Percentiles rank a stretch among this genome's conserved stretches.
Evolutionary conservation across 1,284 basidiomycete species (phyloP).

Genomic region (Laetiporus sulphureus): DNA sequence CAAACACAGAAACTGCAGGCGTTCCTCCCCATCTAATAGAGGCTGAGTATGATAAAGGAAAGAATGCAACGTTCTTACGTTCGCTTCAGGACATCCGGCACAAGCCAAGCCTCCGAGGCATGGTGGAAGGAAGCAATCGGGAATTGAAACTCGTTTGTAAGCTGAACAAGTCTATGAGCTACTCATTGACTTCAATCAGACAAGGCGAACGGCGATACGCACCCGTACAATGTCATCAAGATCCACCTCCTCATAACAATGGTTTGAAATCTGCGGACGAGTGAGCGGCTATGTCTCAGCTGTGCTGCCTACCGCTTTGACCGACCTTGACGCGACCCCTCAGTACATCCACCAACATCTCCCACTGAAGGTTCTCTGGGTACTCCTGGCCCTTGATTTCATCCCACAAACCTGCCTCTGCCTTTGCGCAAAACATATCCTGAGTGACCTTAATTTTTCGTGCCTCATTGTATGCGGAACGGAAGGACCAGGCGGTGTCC

Average conservation of each 20-base stretch:
- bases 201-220: constrained; percentile 19
- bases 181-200: background rate
- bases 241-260: constrained; percentile 46
- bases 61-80: constrained; percentile 37
- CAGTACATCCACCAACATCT: constrained; percentile 82
- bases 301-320: background rate
- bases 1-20: constrained; percentile 78
- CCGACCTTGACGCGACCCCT: constrained; percentile 68
- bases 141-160: constrained; percentile 79
- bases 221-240: constrained; percentile 59
- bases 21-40: constrained; percentile 27
- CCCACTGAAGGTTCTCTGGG: constrained; percentile 78
- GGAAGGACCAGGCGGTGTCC: constrained; percentile 58
- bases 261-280: constrained; percentile 62
- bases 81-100: constrained; percentile 72
- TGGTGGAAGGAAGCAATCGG: constrained; percentile 82
- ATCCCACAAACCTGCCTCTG: constrained; percentile 52
- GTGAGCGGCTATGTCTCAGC: background rate
- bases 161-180: constrained; percentile 25
- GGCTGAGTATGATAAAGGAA: constrained; percentile 19
- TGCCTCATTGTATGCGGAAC: constrained; percentile 62
- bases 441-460: constrained; percentile 68
- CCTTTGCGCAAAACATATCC: constrained; percentile 64
- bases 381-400: constrained; percentile 47
- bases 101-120: constrained; percentile 80